These are phyloP conservation scores for Epichloe scottii DNA, from an alignment of 2,329 filamentous ascomycete genomes.

Conservation along the genomic window DNA sequence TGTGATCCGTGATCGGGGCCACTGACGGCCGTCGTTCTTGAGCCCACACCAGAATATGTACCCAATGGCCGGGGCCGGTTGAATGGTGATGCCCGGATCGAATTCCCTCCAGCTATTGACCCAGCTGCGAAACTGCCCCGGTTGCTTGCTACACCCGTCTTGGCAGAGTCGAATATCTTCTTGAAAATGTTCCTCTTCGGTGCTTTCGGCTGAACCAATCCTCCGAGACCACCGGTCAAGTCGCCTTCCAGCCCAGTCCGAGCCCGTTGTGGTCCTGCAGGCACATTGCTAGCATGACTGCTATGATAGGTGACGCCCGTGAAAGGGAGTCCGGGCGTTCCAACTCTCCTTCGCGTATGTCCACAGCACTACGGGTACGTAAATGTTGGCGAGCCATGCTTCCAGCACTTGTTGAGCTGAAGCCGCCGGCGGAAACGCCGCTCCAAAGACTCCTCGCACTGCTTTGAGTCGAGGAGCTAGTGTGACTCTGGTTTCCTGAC, in stretches of 20 bases:
- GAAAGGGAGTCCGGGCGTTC: constrained; percentile 50
- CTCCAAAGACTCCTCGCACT: constrained; percentile 89
- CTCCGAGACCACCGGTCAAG: constrained; percentile 58
- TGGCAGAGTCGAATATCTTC: constrained; percentile 86
- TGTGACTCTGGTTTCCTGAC: constrained; percentile 56
- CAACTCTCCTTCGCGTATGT: constrained; percentile 41
- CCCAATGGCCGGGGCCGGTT: constrained; percentile 24
- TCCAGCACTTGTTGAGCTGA: constrained; percentile 90
- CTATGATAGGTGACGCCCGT: constrained; percentile 84
- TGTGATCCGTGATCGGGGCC: constrained; percentile 30
- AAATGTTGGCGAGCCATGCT: constrained; percentile 72
- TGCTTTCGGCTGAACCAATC: constrained; percentile 61
- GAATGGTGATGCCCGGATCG: constrained; percentile 30
- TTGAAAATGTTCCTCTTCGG: constrained; percentile 89
- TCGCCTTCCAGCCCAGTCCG: constrained; percentile 56
- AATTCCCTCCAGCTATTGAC: constrained; percentile 27
- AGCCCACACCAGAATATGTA: constrained; percentile 33
- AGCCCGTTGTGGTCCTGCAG: constrained; percentile 40
- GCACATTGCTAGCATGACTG: constrained; percentile 57
- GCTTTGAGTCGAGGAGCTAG: constrained; percentile 61
- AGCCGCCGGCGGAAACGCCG: constrained; percentile 74
- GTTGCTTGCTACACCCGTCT: constrained; percentile 83
- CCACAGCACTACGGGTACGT: constrained; percentile 53
- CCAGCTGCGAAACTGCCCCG: constrained; percentile 66
- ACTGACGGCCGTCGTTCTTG: constrained; percentile 22